phyloP scores from a whole-genome alignment of 2,329 filamentous ascomycete species.

The Neonectria hederae region DNA sequence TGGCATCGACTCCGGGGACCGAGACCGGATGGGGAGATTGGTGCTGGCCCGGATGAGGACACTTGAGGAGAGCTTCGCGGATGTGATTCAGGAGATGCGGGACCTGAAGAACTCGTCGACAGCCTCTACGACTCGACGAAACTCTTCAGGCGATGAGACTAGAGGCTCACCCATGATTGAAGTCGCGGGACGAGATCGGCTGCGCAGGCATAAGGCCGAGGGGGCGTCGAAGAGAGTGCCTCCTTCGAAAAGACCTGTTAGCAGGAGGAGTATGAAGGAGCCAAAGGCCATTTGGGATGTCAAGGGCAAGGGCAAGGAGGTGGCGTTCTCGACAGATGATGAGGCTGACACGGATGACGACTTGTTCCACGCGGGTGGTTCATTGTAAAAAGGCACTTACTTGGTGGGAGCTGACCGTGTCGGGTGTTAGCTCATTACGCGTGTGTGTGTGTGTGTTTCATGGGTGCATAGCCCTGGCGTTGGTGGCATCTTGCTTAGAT shows the following conservation, averaged over 20 bases:
- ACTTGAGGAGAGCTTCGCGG: constrained; percentile 88
- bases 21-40: constrained; percentile 78
- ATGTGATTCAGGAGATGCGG: constrained; percentile 84
- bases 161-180: constrained; percentile 45
- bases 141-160: constrained; percentile 59
- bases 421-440: constrained; percentile 16
- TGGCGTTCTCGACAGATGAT: constrained; percentile 50
- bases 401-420: constrained; percentile 27
- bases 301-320: constrained; percentile 61
- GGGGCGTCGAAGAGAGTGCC: constrained; percentile 40
- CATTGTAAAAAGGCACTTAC: constrained; percentile 47
- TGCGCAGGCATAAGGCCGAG: constrained; percentile 39
- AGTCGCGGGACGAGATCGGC: constrained; percentile 46
- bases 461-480: constrained; percentile 36
- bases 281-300: constrained; percentile 47
- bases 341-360: constrained; percentile 46
- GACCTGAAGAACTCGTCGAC: constrained; percentile 63
- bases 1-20: constrained; percentile 54
- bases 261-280: constrained; percentile 56
- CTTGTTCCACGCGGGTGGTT: constrained; percentile 51
- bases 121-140: constrained; percentile 59
- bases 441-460: constrained; percentile 15
- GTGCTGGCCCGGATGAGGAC: constrained; percentile 93
- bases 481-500: constrained; percentile 19
- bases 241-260: constrained; percentile 47